A percentile compares a stretch with the other conserved stretches of the same genome.
Conservation (phyloP, 768 basidiomycete species). For the Suillus decipiens region DNA sequence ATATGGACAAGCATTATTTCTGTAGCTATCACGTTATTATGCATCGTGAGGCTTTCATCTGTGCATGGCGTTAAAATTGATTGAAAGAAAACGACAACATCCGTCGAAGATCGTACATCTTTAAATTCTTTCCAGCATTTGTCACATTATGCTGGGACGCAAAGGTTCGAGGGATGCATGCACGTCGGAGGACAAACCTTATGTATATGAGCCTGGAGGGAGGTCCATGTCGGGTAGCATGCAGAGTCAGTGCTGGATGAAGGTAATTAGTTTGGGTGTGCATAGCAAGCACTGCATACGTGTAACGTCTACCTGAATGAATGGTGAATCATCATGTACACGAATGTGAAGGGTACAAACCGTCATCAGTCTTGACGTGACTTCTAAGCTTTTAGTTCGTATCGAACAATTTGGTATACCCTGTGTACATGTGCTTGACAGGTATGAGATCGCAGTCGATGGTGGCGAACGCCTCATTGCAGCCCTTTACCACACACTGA, state of each 20-base stretch:
- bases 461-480: conserved; percentile 68
- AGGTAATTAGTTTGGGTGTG: conserved; percentile 57
- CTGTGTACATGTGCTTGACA: conserved; percentile 69
- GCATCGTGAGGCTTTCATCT: conserved; percentile 82
- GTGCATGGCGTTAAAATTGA: conserved; percentile 9
- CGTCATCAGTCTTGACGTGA: conserved; percentile 83
- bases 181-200: conserved; percentile 82
- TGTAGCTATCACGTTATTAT: conserved; percentile 68
- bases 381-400: conserved; percentile 79
- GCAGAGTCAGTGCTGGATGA: conserved; percentile 34
- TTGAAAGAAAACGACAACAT: not conserved
- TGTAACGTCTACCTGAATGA: conserved; percentile 74
- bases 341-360: conserved; percentile 40
- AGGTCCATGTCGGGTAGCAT: conserved; percentile 85
- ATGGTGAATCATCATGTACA: conserved; percentile 9
- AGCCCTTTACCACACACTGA: conserved; percentile 70
- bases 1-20: conserved; percentile 69
- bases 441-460: conserved; percentile 78
- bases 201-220: conserved; percentile 81
- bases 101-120: conserved; percentile 52
- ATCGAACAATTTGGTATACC: conserved; percentile 80
- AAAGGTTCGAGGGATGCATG: conserved; percentile 66
- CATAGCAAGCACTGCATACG: too few species aligned
- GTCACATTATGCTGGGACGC: conserved; percentile 65
- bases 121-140: conserved; percentile 85